Percentiles rank a stretch among this genome's conserved stretches.
phyloP scores from a whole-genome alignment of 169 alveolate species.

The Eimeria falciformis region DNA sequence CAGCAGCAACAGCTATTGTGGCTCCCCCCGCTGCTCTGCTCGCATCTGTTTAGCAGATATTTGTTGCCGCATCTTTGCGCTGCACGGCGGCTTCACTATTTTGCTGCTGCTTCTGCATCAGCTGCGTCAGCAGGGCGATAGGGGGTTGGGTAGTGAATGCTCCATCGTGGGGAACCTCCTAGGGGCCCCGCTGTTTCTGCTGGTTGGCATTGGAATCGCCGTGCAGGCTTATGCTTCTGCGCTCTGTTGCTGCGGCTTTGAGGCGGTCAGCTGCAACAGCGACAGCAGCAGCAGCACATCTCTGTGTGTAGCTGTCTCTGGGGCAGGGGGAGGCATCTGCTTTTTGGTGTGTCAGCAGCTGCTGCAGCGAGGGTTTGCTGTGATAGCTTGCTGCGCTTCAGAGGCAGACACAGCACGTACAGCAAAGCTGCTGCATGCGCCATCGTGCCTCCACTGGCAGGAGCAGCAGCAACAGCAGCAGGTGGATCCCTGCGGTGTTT shows the following conservation, averaged over 20 bases:
- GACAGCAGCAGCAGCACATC: conserved; percentile 24
- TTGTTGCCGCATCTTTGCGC: conserved; percentile 1
- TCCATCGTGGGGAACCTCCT: neutral
- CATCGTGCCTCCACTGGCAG: neutral
- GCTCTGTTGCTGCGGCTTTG: neutral
- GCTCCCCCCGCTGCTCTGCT: neutral
- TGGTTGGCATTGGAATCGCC: neutral
- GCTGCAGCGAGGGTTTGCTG: conserved; percentile 3
- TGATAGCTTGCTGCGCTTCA: neutral
- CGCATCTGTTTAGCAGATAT: neutral
- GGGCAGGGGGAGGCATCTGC: conserved; percentile 43
- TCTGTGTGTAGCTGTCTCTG: conserved; percentile 31
- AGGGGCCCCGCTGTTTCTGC: conserved; percentile 23
- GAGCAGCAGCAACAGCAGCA: neutral
- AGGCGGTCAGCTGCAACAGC: neutral
- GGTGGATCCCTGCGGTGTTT: too few species aligned
- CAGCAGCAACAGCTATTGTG: neutral
- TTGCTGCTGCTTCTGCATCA: conserved; percentile 41
- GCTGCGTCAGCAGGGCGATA: neutral
- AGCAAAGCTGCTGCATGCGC: neutral
- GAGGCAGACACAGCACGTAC: neutral
- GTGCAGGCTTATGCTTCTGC: conserved; percentile 41
- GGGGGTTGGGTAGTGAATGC: neutral
- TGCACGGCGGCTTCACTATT: conserved; percentile 25
- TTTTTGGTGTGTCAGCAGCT: neutral